Base-by-base conservation (phyloP, 78 protist genomes). In the Parvularia atlantis region DNA sequence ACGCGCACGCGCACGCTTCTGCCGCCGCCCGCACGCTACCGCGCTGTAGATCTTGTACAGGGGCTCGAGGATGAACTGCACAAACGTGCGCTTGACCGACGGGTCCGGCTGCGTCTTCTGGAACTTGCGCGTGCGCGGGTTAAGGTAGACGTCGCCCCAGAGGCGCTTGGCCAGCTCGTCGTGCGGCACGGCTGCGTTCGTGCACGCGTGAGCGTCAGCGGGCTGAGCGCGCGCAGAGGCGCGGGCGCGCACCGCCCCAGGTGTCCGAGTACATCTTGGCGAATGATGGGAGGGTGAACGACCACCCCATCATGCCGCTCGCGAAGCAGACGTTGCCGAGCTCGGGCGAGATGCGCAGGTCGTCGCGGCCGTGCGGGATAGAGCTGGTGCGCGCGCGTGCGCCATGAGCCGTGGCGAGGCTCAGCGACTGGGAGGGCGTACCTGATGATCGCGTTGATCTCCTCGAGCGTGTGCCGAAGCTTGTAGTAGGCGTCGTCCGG, bases 401-500 rank as follows among this genome's bases (percentile, higher is more conserved):
- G n/a, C n/a, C n/a, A n/a, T n/a, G n/a, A n/a, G n/a, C n/a, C n/a
- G n/a, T n/a, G n/a, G n/a, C n/a, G n/a, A n/a, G n/a, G n/a, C n/a
- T n/a, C n/a, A n/a, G n/a, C n/a, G n/a, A n/a, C n/a, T n/a, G n/a
- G n/a, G n/a, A n/a, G n/a, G n/a, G n/a, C n/a, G 56, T 11, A 20
- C 28, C n/a, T 19, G 56, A 13, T 50, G 56, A 13, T 7, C 28
- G 61, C 16, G 79, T 93, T 93, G 36, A 90, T 82, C 57, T 85
- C 93, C 43, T 80, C 91, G 60, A 94, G 66, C 30, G 79, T 77
- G 80, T 92, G 91, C 16, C 66, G 60, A 4, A 95, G 22, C 75
- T 97, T 95, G 70, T 66, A 64, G 82, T 94, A 95, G 43, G 98
- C 98, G 67, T 97, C 99, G 0, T 40, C 24, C 46, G 99, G 98